Conservation (phyloP, 202 grass and related monocot genomes). For the Alloteropsis angusta region DNA sequence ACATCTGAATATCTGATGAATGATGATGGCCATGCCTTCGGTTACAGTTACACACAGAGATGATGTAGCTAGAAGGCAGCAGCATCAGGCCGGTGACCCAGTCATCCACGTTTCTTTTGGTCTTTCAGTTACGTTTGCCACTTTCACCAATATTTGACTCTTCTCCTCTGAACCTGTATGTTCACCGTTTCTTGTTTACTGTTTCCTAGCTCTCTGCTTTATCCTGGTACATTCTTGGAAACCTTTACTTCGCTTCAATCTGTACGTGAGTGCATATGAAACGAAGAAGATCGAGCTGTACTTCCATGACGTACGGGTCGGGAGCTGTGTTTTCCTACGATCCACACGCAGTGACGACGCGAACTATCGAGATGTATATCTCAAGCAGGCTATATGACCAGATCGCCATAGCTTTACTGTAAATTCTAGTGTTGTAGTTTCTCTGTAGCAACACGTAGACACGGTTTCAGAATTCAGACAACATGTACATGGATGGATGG, state of each 20-base stretch:
- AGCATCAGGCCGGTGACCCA: background rate
- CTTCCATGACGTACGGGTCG: background rate
- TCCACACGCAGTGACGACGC: background rate
- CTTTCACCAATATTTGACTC: background rate
- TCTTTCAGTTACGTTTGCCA: background rate
- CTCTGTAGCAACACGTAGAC: slow-evolving; percentile 4
- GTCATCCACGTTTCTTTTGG: background rate
- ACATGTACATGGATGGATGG: background rate
- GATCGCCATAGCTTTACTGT: background rate
- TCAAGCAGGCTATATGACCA: background rate
- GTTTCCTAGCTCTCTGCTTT: background rate
- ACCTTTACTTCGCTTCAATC: background rate
- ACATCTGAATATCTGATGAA: background rate
- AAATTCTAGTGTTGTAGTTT: background rate
- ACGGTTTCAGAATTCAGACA: slow-evolving; percentile 1
- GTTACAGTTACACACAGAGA: background rate
- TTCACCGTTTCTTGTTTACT: background rate
- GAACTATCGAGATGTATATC: background rate
- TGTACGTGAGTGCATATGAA: background rate
- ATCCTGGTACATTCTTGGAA: slow-evolving; percentile 8
- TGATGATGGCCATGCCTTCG: background rate
- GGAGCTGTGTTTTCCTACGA: background rate
- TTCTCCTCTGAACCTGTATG: background rate
- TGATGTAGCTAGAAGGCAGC: background rate
- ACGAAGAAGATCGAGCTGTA: background rate